Percentiles rank a stretch among this genome's conserved stretches.
Evolutionary conservation across 164 flowering plant species (phyloP).

Genomic region (Chimonanthus praecox): DNA sequence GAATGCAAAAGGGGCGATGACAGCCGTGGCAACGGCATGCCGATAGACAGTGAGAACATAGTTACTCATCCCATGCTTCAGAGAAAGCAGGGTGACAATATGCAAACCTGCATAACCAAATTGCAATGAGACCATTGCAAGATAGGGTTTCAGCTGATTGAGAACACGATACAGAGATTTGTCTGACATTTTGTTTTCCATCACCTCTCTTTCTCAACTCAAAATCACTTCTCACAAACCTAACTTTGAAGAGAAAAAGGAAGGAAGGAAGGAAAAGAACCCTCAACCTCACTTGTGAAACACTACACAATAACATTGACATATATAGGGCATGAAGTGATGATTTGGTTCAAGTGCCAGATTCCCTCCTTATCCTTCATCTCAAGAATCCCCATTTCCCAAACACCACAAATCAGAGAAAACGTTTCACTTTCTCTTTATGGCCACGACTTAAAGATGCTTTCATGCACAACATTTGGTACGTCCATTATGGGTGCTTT

Average conservation of each 20-base stretch:
- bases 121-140: slow-evolving; percentile 73
- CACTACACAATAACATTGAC: neutral
- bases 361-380: neutral
- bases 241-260: neutral
- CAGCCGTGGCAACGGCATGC: slow-evolving; percentile 53
- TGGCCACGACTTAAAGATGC: neutral
- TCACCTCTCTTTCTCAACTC: neutral
- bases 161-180: slow-evolving; percentile 3
- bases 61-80: slow-evolving; percentile 68
- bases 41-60: slow-evolving; percentile 69
- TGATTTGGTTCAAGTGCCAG: neutral
- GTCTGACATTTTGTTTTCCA: neutral
- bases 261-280: neutral
- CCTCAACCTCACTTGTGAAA: neutral
- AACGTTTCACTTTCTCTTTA: neutral
- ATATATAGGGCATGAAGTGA: neutral
- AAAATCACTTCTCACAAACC: neutral
- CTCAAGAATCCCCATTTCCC: neutral
- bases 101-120: slow-evolving; percentile 88
- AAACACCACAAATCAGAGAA: neutral
- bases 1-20: slow-evolving; percentile 67
- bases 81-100: slow-evolving; percentile 52
- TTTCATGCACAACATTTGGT: neutral
- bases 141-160: slow-evolving; percentile 46
- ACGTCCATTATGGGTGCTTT: neutral